Conservation (phyloP, 257 asterid genomes). For the Solanum chilense region DNA sequence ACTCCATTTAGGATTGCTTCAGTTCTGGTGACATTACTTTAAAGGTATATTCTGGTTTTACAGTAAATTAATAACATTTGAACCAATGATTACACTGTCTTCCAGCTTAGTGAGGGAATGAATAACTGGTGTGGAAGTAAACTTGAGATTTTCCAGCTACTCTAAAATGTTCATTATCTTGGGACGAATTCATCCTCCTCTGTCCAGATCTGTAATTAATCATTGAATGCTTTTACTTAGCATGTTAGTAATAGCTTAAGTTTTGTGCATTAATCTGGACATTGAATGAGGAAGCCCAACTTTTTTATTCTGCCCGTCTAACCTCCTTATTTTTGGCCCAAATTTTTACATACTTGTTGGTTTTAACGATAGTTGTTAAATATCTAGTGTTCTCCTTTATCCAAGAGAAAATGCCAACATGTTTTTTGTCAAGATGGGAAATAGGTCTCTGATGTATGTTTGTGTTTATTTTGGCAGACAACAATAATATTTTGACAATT, state of each 20-base stretch:
- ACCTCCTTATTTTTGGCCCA: neutral
- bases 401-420: neutral
- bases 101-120: neutral
- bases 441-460: neutral
- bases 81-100: neutral
- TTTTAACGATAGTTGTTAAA: neutral
- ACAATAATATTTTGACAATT: slow-evolving; percentile 57
- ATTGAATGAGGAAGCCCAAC: neutral
- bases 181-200: neutral
- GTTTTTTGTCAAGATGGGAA: neutral
- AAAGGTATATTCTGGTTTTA: neutral
- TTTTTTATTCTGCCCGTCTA: neutral
- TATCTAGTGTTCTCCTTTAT: neutral
- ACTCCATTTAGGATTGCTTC: neutral
- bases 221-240: neutral
- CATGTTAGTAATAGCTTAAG: neutral
- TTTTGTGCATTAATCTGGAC: neutral
- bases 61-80: neutral
- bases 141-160: neutral
- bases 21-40: neutral
- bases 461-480: slow-evolving; percentile 46
- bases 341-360: neutral
- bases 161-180: neutral
- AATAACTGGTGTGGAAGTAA: neutral
- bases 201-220: neutral